These are phyloP conservation scores for Lentithecium fluviatile DNA, from an alignment of 495 filamentous ascomycete genomes.

Conservation along the genomic window DNA sequence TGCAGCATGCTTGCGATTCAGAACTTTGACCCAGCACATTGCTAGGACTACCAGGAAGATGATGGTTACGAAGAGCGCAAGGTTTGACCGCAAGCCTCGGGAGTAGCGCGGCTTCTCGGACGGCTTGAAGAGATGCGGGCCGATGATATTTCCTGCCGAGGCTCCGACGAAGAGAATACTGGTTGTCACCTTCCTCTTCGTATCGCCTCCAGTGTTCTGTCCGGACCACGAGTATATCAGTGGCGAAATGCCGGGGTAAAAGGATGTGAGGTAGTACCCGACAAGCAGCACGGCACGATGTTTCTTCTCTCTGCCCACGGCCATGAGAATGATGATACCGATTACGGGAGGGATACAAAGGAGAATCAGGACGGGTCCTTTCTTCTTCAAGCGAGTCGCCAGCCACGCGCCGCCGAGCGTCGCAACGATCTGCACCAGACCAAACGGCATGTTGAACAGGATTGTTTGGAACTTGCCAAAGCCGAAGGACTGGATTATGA, in stretches of 20 bases:
- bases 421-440: slow-evolving; percentile 59
- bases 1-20: slow-evolving; percentile 55
- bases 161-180: slow-evolving; percentile 59
- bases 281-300: slow-evolving; percentile 54
- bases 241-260: slow-evolving; percentile 58
- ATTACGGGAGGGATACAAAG: slow-evolving; percentile 57
- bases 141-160: slow-evolving; percentile 58
- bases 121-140: slow-evolving; percentile 58
- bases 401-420: slow-evolving; percentile 58
- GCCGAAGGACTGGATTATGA: slow-evolving; percentile 63
- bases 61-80: slow-evolving; percentile 57
- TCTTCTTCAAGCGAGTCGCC: slow-evolving; percentile 54
- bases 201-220: slow-evolving; percentile 63
- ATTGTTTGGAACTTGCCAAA: slow-evolving; percentile 60
- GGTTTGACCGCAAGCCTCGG: slow-evolving; percentile 55
- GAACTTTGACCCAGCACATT: slow-evolving; percentile 47
- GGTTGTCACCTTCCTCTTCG: slow-evolving; percentile 61
- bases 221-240: slow-evolving; percentile 64
- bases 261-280: slow-evolving; percentile 63
- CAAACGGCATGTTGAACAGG: slow-evolving; percentile 65
- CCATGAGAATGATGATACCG: slow-evolving; percentile 56
- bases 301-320: slow-evolving; percentile 47
- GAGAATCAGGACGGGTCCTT: slow-evolving; percentile 56
- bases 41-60: slow-evolving; percentile 49
- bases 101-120: slow-evolving; percentile 55